These are phyloP conservation scores for Zea luxurians DNA, from an alignment of 176 grass and related monocot genomes.

Conservation along the genomic window DNA sequence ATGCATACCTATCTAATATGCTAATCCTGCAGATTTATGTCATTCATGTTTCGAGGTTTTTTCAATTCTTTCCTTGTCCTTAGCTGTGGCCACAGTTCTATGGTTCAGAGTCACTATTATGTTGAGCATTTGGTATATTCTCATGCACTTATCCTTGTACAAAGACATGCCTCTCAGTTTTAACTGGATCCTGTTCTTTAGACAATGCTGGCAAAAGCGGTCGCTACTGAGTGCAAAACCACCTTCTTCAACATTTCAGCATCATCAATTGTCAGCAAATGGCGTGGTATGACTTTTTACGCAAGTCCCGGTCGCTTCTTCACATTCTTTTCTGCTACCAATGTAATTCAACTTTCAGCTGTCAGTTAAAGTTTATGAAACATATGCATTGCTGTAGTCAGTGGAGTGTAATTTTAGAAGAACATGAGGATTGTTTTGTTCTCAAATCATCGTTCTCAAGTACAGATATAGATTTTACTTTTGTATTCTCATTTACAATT, in stretches of 20 bases:
- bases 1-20: background rate
- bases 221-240: conserved; percentile 94
- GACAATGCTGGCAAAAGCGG: conserved; percentile 97
- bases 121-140: background rate
- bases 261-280: conserved; percentile 97
- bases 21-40: conserved; percentile 12
- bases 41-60: background rate
- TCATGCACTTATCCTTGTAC: background rate
- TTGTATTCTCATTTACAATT: background rate
- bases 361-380: background rate
- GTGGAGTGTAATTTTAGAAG: background rate
- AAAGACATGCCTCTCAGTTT: background rate
- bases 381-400: background rate
- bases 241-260: conserved; percentile 99
- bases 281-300: conserved; percentile 56
- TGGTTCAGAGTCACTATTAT: background rate
- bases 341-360: background rate
- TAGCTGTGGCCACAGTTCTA: background rate
- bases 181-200: conserved; percentile 37
- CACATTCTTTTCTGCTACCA: background rate
- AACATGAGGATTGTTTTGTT: background rate
- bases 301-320: background rate
- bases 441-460: background rate
- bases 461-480: background rate
- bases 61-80: background rate